A percentile compares a stretch with the other conserved stretches of the same genome.
phyloP scores from a whole-genome alignment of 306 rosid species.

The Albizia julibrissin region DNA sequence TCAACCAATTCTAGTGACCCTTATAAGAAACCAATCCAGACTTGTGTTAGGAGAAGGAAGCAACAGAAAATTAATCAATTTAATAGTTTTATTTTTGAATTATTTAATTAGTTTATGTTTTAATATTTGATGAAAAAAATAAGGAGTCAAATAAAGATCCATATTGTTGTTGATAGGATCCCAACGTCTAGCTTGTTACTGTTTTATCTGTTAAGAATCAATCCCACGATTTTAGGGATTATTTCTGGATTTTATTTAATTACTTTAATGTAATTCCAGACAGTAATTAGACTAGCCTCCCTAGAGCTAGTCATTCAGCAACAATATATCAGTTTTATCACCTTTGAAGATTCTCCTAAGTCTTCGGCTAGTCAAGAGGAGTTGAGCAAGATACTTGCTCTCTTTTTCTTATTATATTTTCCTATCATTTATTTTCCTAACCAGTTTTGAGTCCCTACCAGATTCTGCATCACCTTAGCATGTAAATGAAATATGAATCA shows the following conservation, averaged over 20 bases:
- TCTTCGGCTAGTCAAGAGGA: background rate
- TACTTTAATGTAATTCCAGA: background rate
- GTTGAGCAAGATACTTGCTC: background rate
- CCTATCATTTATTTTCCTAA: no score
- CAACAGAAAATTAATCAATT: no score
- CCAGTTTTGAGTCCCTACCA: no score
- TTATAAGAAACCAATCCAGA: background rate
- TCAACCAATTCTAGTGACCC: background rate
- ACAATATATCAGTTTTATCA: background rate
- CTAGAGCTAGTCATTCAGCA: background rate
- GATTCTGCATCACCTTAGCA: background rate
- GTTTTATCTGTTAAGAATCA: no score
- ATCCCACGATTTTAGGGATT: background rate
- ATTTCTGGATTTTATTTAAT: background rate
- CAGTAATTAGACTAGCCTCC: background rate
- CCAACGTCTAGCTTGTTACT: no score
- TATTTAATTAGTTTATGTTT: no score
- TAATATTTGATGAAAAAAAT: no score
- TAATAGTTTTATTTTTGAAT: no score
- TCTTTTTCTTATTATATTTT: background rate
- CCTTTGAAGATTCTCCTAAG: background rate
- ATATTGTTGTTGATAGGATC: no score
- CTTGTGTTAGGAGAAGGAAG: no score
- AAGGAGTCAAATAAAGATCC: no score
- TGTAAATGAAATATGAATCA: background rate